Base-by-base conservation (phyloP, 805 yeast genomes). In the Sugiyamaella boreocaroliniensis region DNA sequence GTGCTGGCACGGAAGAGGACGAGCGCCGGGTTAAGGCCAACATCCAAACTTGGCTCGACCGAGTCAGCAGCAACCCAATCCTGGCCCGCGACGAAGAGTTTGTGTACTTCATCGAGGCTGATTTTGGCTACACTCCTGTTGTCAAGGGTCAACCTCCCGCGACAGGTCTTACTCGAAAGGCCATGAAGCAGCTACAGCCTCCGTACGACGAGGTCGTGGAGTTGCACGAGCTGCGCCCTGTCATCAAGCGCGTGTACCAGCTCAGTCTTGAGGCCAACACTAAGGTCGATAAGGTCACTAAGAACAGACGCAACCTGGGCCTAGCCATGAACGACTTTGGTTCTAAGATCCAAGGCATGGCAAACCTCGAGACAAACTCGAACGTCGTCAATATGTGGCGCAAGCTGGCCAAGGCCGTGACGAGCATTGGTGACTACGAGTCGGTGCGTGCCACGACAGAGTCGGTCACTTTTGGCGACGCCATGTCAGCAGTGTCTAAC, bases 171-270 rank as follows among this genome's bases (percentile, higher is more conserved):
- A 82, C 83, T 57, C 79, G 99, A 49, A 87, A 86, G 67, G 89
- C 98, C 1, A 76, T 93, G 63, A 93, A 93, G 67, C 99, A 93
- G 66, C 76, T 90, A 45, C 84, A 86, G 43, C 87, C 95, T 1
- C 99, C 99, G 0, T 88, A 84, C 62, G 99, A 92, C 68, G 92
- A 88, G 42, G 83, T 82, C 46, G 76, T 78, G 22, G 93, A 85
- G 56, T 75, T 93, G 55, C 89, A 93, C 0, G 85, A 80, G 48
- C 89, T 90, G 67, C 74, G 99, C 57, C 99, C 99, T 1, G 64
- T 85, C 66, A 84, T 90, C 40, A 93, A 93, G 69, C 76, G 83
- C 9, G 75, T 87, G 12, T 87, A 88, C 66, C 74, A 82, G 49
- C 69, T 69, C 20, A 71, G 84, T 1, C 80, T 76, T 54, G 76